phyloP scores from a whole-genome alignment of 2,329 filamentous ascomycete species.

The Teratosphaeriaceae sp. region DNA sequence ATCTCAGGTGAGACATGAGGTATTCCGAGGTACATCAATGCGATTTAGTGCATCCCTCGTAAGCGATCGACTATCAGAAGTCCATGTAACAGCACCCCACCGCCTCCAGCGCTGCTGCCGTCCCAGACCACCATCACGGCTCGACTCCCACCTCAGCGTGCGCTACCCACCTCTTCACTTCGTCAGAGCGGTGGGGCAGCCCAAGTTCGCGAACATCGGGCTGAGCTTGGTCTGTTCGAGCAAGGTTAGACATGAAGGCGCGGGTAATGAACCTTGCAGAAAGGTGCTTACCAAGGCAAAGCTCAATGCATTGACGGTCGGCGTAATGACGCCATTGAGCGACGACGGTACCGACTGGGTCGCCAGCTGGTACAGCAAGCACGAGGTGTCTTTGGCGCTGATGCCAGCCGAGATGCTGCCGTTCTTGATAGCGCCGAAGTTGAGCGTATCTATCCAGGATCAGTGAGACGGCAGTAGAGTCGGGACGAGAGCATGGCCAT shows the following conservation, averaged over 20 bases:
- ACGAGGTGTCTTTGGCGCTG: conserved; percentile 26
- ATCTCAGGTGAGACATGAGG: too few species aligned
- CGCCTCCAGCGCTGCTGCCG: too few species aligned
- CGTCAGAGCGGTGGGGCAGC: conserved; percentile 29
- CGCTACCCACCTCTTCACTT: too few species aligned
- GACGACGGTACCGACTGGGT: conserved; percentile 33
- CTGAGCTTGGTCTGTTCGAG: conserved; percentile 29
- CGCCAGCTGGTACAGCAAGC: conserved; percentile 40
- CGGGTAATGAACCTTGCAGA: too few species aligned
- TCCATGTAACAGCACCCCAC: too few species aligned
- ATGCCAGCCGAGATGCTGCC: conserved; percentile 29
- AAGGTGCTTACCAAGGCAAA: too few species aligned
- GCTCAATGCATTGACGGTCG: conserved; percentile 29
- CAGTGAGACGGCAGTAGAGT: background rate
- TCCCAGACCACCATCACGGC: too few species aligned
- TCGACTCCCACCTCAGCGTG: too few species aligned
- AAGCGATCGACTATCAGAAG: too few species aligned
- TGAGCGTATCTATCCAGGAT: conserved; percentile 29
- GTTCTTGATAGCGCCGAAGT: conserved; percentile 34
- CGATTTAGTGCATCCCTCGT: too few species aligned
- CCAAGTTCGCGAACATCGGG: conserved; percentile 28
- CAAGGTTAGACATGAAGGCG: too few species aligned
- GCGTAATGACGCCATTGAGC: conserved; percentile 31
- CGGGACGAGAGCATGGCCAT: background rate
- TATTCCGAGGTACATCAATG: too few species aligned